Evolutionary conservation across 148 eudicot species (phyloP).

Genomic region (Simmondsia chinensis): DNA sequence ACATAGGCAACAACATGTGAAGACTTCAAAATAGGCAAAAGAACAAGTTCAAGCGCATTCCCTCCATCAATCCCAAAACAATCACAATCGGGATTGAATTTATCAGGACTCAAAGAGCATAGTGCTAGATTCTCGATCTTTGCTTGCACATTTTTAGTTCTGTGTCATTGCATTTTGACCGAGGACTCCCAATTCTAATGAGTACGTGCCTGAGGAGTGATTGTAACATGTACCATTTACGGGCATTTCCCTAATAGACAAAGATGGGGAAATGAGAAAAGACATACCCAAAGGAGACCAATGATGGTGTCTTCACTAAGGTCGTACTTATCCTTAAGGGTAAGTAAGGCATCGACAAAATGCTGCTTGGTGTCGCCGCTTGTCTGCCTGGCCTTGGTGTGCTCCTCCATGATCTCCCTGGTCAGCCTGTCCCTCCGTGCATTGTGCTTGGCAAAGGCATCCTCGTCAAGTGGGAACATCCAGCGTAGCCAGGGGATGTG

Average conservation of each 20-base stretch:
- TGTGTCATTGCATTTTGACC: too few species aligned
- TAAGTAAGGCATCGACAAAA: constrained; percentile 74
- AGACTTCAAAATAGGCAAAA: too few species aligned
- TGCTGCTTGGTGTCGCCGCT: constrained; percentile 52
- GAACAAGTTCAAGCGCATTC: too few species aligned
- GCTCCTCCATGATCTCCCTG: constrained; percentile 66
- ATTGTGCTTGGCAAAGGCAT: constrained; percentile 40
- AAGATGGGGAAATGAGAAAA: not conserved
- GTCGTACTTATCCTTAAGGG: constrained; percentile 58
- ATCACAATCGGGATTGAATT: too few species aligned
- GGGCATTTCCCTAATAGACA: not conserved
- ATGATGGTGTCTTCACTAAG: constrained; percentile 73
- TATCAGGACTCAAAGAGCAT: too few species aligned
- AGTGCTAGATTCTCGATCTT: too few species aligned
- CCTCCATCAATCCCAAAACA: too few species aligned
- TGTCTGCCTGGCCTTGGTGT: constrained; percentile 32
- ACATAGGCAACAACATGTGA: too few species aligned
- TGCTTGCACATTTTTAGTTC: too few species aligned
- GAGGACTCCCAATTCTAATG: too few species aligned
- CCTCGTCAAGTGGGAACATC: constrained; percentile 53
- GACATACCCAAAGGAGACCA: constrained; percentile 74
- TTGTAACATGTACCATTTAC: too few species aligned
- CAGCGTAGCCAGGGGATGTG: constrained; percentile 64
- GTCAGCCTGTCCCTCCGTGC: constrained; percentile 49
- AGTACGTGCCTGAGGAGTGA: too few species aligned